A percentile compares a stretch with the other conserved stretches of the same genome.
Evolutionary conservation across 768 basidiomycete genomes (phyloP).

Genomic region (Leucocoprinus birnbaumii): DNA sequence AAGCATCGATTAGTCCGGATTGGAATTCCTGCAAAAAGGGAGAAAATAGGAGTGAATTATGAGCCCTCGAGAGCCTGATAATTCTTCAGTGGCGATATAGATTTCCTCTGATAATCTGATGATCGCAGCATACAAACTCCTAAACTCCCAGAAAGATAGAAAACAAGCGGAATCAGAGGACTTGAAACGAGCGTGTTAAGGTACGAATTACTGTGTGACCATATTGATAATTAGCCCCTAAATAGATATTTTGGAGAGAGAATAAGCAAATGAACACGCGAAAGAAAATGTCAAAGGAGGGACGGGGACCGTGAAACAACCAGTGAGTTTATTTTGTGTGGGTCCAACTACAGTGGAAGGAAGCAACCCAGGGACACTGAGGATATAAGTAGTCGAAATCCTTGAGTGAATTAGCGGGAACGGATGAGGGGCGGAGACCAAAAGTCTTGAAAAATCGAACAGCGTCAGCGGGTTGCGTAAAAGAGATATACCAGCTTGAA

Average conservation of each 20-base stretch:
- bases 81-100: neutral
- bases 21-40: neutral
- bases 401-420: constrained; percentile 30
- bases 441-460: no score
- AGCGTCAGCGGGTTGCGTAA: constrained; percentile 9
- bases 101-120: neutral
- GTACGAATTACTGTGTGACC: neutral
- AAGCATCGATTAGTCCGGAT: neutral
- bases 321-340: constrained; percentile 20
- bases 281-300: no score
- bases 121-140: neutral
- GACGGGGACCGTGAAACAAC: no score
- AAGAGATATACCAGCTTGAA: constrained; percentile 12
- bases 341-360: constrained; percentile 35
- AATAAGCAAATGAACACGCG: no score
- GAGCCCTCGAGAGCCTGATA: neutral
- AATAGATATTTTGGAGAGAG: no score
- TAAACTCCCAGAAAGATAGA: neutral
- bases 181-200: neutral
- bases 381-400: constrained; percentile 50
- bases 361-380: constrained; percentile 56
- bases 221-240: neutral
- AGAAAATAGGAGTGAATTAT: neutral
- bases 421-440: no score
- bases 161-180: neutral